Base-by-base conservation (phyloP, 352 stramenopile species). In the Globisporangium megalacanthum region DNA sequence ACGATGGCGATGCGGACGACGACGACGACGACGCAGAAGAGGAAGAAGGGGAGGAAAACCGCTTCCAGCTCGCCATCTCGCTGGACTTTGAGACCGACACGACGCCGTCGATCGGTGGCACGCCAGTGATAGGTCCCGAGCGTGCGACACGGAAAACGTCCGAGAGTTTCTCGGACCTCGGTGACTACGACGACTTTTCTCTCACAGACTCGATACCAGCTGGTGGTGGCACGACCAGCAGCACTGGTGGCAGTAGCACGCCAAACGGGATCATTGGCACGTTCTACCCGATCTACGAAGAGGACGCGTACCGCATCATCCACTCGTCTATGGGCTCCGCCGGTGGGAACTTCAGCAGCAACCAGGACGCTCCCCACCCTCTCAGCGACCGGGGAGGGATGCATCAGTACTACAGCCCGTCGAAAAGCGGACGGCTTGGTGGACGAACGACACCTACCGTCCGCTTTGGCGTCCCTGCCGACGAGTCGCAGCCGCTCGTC, bases 131-230 rank as follows among this genome's bases (percentile, higher is more conserved):
- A 61, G 66, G 68, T 1, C 69, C 74, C 6, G 68, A 68, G 20
- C 87, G 74, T 54, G 66, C 71, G 41, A 83, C 77, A 14, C 75
- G 85, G n/a, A 86, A 95, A 64, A 90, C 76, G 10, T 92, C 80
- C 10, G 92, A 79, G 53, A 95, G 85, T 50, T 95, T 95, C 66
- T 95, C 85, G 8, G 85, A 95, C 68, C 54, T 95, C 14, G 85
- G 83, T 10, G 85, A 95, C 48, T 92, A 88, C 50, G 85, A 95
- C 48, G 83, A 93, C 49, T 92, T 91, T 35, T 77, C 77, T 15
- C 82, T 90, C 50, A 64, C 80, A 0, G 81, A 93, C 51, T 76
- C 73, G 19, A 81, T 80, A 6, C 70, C 79, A 44, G 44, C 58
- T 3, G 29, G 54, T 31, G 57, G 44, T n/a, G 72, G 63, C 36